phyloP scores from a whole-genome alignment of 352 stramenopile genomes.

The Pythium guiyangense region DNA sequence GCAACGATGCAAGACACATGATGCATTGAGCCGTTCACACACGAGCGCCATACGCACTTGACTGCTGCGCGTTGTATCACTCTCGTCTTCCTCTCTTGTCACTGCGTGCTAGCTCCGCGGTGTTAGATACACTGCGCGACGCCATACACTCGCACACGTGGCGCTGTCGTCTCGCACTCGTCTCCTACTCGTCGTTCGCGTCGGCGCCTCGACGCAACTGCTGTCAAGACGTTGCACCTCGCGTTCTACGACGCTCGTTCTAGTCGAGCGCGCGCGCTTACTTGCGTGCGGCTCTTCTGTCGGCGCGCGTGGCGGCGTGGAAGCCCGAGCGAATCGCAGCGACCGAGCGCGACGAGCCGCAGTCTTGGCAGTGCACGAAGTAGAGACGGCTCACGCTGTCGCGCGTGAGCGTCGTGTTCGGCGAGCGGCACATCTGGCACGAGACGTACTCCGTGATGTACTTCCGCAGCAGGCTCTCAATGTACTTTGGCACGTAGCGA shows the following conservation, averaged over 20 bases:
- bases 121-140: too few species aligned
- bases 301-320: slow-evolving; percentile 91
- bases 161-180: background rate
- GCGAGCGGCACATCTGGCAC: slow-evolving; percentile 98
- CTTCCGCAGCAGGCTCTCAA: slow-evolving; percentile 98
- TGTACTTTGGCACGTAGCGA: slow-evolving; percentile 98
- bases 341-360: slow-evolving; percentile 95
- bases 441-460: slow-evolving; percentile 99
- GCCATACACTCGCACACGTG: too few species aligned
- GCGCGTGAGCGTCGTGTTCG: slow-evolving; percentile 97
- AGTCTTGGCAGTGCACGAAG: slow-evolving; percentile 98
- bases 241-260: background rate
- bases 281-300: slow-evolving; percentile 83
- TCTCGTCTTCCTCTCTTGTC: too few species aligned
- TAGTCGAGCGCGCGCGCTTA: slow-evolving; percentile 26
- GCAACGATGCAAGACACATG: too few species aligned
- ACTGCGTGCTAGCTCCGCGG: too few species aligned
- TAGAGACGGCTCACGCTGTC: slow-evolving; percentile 96
- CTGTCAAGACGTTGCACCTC: background rate
- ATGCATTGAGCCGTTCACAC: too few species aligned
- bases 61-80: too few species aligned
- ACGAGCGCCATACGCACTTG: too few species aligned
- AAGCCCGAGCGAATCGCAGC: slow-evolving; percentile 97
- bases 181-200: background rate
- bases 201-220: too few species aligned